Evolutionary conservation across 257 asterid genomes (phyloP).

Genomic region (Solanum neorickii): DNA sequence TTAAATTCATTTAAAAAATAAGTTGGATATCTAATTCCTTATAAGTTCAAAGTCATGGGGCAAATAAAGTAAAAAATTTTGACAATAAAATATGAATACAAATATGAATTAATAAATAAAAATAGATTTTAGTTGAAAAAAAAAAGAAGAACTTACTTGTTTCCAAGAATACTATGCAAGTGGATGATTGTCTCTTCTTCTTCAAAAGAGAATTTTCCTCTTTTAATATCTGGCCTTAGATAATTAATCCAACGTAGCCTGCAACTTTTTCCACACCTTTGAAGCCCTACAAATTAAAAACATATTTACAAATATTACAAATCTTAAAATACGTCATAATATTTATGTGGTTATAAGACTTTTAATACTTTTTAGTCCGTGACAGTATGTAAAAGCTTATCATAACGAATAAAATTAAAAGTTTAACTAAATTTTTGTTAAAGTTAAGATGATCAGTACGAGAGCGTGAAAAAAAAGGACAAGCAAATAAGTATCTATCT

Average conservation of each 20-base stretch:
- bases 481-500: background rate
- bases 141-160: conserved; percentile 33
- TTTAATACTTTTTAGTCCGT: background rate
- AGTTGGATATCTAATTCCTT: background rate
- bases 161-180: conserved; percentile 69
- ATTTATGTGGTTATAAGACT: too few species aligned
- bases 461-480: background rate
- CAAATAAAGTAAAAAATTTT: background rate
- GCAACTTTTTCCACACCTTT: conserved; percentile 86
- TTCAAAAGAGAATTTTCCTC: conserved; percentile 64
- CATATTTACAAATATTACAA: background rate
- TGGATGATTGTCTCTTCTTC: conserved; percentile 77
- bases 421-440: too few species aligned
- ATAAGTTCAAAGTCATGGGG: background rate
- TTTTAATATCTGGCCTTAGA: conserved; percentile 67
- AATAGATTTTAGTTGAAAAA: background rate
- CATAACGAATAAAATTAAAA: too few species aligned
- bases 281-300: conserved; percentile 25
- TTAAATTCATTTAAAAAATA: background rate
- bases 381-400: background rate
- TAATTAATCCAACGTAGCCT: conserved; percentile 81
- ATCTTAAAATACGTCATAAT: background rate
- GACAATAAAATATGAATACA: background rate
- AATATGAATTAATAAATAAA: background rate
- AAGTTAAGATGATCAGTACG: background rate